Evolutionary conservation across 1,284 basidiomycete species (phyloP).

Genomic region (Xerocomus amazonicus): DNA sequence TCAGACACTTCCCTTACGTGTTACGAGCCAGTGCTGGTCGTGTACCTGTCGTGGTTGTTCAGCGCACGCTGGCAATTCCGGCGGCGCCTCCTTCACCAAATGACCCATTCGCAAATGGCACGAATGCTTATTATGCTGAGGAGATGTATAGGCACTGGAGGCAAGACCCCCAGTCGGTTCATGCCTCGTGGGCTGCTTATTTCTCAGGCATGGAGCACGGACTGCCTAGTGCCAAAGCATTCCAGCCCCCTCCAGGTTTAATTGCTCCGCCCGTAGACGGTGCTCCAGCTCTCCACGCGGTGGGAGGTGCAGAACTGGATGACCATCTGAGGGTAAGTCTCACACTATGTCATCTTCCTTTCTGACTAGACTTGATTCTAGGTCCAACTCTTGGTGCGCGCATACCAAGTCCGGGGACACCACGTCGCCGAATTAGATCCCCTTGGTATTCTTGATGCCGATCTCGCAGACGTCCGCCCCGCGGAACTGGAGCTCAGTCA

Average conservation of each 20-base stretch:
- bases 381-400: slow-evolving; percentile 95
- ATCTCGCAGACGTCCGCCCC: slow-evolving; percentile 73
- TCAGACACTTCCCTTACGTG: slow-evolving; percentile 30
- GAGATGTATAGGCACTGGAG: slow-evolving; percentile 94
- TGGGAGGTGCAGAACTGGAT: slow-evolving; percentile 75
- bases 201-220: slow-evolving; percentile 94
- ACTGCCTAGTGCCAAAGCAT: slow-evolving; percentile 78
- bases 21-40: slow-evolving; percentile 19
- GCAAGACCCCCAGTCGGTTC: slow-evolving; percentile 88
- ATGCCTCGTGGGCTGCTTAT: slow-evolving; percentile 94
- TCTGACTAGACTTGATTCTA: slow-evolving; percentile 31
- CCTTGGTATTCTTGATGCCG: slow-evolving; percentile 87
- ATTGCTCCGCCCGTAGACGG: slow-evolving; percentile 72
- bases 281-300: slow-evolving; percentile 76
- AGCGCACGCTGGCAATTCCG: slow-evolving; percentile 46
- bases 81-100: slow-evolving; percentile 59
- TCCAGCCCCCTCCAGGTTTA: slow-evolving; percentile 76
- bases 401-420: slow-evolving; percentile 98
- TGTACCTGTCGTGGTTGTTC: slow-evolving; percentile 7
- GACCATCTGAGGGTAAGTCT: slow-evolving; percentile 87
- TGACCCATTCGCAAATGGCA: slow-evolving; percentile 85
- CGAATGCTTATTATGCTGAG: slow-evolving; percentile 93
- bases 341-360: slow-evolving; percentile 2
- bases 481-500: slow-evolving; percentile 89
- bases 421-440: slow-evolving; percentile 96